Base-by-base conservation (phyloP, 495 filamentous ascomycete species). In the Cercophora newfieldiana region DNA sequence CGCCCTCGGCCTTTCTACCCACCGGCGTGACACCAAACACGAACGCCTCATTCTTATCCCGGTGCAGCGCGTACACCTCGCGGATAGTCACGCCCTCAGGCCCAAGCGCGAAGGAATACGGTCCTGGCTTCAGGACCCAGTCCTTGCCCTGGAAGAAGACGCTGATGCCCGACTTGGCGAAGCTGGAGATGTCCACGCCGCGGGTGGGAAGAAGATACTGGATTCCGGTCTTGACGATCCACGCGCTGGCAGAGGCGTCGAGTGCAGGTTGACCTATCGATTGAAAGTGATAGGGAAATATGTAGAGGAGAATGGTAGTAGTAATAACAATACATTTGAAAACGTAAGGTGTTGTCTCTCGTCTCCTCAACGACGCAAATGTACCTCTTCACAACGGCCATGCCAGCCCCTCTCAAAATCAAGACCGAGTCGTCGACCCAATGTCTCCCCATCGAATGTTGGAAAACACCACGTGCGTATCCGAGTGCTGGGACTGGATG, bases 401-500 rank as follows among this genome's bases (percentile, higher is more conserved):
- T n/a, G n/a, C n/a, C n/a, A n/a, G n/a, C n/a, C n/a, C n/a, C n/a
- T n/a, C n/a, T n/a, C n/a, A n/a, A n/a, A n/a, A 44, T 44, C 37
- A 44, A 44, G 37, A 44, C 10, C 37, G 37, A 44, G 56, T 61
- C 1, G 86, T 88, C 22, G 83, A 85, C 16, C 79, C 85, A 61
- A 91, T 86, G 24, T 88, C 85, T 14, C 88, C 88, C 77, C 88
- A 85, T 72, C 82, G 84, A 75, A 90, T 85, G 74, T 89, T 88
- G 59, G 83, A 86, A 74, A 84, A 90, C 8, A 79, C 81, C 21
- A 90, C 86, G 29, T 79, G 78, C n/a, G 85, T 77, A 56, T 82
- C 78, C 1, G 83, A 73, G 51, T 78, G 69, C 47, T 83, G 75
- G 7, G 74, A 60, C 70, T 79, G 74, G 57, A 90, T 83, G 28